phyloP scores from a whole-genome alignment of 495 filamentous ascomycete genomes.

The Immersiella caudata region DNA sequence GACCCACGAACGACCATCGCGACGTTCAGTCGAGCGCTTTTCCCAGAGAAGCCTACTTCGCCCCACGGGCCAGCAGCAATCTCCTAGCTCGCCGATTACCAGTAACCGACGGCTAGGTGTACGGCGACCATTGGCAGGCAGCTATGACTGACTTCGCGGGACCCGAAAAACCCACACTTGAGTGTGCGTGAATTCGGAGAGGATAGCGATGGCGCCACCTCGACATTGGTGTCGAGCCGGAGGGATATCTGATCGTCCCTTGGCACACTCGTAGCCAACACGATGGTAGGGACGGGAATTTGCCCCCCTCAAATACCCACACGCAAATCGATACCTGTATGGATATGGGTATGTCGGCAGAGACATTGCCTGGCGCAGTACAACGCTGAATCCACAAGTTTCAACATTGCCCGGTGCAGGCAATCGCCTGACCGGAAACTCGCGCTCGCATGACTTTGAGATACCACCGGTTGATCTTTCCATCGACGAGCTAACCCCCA shows the following conservation, averaged over 20 bases:
- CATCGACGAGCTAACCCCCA: neutral
- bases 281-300: neutral
- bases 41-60: neutral
- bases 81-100: constrained; percentile 1
- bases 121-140: neutral
- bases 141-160: neutral
- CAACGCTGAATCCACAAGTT: neutral
- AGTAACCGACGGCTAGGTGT: neutral
- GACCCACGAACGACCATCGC: neutral
- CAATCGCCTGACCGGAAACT: neutral
- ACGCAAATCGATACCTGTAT: neutral
- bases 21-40: neutral
- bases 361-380: neutral
- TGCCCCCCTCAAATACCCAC: neutral
- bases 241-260: neutral
- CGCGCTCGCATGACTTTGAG: neutral
- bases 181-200: neutral
- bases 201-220: neutral
- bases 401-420: constrained; percentile 1
- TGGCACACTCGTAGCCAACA: neutral
- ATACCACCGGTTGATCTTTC: neutral
- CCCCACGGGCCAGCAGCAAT: constrained; percentile 1
- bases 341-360: constrained; percentile 5
- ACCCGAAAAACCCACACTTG: neutral
- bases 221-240: neutral